Evolutionary conservation across 768 basidiomycete genomes (phyloP).

Genomic region (Tylopilus felleus): DNA sequence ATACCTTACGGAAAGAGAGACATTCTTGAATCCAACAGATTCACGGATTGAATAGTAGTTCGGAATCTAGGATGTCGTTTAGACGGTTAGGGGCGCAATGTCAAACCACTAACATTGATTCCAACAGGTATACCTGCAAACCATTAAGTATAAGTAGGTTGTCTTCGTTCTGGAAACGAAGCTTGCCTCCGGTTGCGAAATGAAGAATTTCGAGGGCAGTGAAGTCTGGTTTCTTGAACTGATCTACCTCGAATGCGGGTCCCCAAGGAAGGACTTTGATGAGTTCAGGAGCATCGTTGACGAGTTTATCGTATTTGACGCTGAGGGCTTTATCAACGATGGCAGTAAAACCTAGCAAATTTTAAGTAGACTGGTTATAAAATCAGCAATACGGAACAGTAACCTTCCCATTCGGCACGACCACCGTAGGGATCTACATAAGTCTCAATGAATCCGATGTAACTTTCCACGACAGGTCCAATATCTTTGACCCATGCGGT

Average conservation of each 20-base stretch:
- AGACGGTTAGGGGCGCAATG: background rate
- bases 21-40: slow-evolving; percentile 84
- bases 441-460: slow-evolving; percentile 84
- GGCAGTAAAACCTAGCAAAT: slow-evolving; percentile 71
- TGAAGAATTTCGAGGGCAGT: slow-evolving; percentile 79
- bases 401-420: slow-evolving; percentile 93
- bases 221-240: slow-evolving; percentile 85
- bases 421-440: slow-evolving; percentile 88
- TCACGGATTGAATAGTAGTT: slow-evolving; percentile 87
- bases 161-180: background rate
- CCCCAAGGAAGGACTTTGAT: slow-evolving; percentile 88
- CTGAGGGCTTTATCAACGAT: slow-evolving; percentile 84
- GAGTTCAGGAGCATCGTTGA: slow-evolving; percentile 70
- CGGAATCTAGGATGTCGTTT: slow-evolving; percentile 53
- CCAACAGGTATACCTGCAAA: slow-evolving; percentile 74
- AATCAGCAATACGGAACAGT: background rate
- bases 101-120: slow-evolving; percentile 58
- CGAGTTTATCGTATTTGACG: slow-evolving; percentile 76
- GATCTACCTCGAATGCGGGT: slow-evolving; percentile 57
- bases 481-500: slow-evolving; percentile 83
- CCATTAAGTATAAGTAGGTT: background rate
- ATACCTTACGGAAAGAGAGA: slow-evolving; percentile 68
- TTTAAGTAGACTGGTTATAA: background rate
- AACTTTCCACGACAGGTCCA: slow-evolving; percentile 84
- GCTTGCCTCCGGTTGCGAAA: slow-evolving; percentile 78